phyloP scores from a whole-genome alignment of 495 filamentous ascomycete species.

The Coniosporium apollinis region DNA sequence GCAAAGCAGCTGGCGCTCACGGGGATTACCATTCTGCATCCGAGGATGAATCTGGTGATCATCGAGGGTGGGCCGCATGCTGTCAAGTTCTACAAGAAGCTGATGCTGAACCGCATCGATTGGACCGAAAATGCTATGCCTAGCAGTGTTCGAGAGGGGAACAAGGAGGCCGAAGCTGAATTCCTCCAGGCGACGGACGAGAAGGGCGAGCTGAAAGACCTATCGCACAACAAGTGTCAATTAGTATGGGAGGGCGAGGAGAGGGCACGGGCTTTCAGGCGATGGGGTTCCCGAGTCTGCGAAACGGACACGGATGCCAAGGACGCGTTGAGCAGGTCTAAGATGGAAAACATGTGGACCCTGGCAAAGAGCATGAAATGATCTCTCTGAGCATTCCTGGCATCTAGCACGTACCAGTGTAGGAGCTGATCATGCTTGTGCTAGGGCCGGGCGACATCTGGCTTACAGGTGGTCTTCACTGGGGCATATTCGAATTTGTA shows the following conservation, averaged over 20 bases:
- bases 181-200: slow-evolving; percentile 71
- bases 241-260: slow-evolving; percentile 79
- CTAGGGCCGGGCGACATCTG: no score
- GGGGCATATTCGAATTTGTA: no score
- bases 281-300: slow-evolving; percentile 70
- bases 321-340: slow-evolving; percentile 57
- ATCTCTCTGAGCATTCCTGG: no score
- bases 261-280: slow-evolving; percentile 60
- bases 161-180: slow-evolving; percentile 40
- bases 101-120: slow-evolving; percentile 83
- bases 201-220: slow-evolving; percentile 54
- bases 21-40: slow-evolving; percentile 77
- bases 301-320: slow-evolving; percentile 80
- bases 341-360: slow-evolving; percentile 96
- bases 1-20: slow-evolving; percentile 75
- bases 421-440: no score
- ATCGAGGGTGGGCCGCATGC: slow-evolving; percentile 78
- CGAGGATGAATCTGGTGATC: slow-evolving; percentile 71
- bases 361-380: slow-evolving; percentile 50
- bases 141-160: slow-evolving; percentile 37
- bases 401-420: no score
- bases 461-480: no score
- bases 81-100: slow-evolving; percentile 65
- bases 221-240: slow-evolving; percentile 60
- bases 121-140: slow-evolving; percentile 82